Evolutionary conservation across 2,329 filamentous ascomycete species (phyloP), one percentile per base, ranked within the genome.

Genomic region (Epichloe typhina): DNA sequence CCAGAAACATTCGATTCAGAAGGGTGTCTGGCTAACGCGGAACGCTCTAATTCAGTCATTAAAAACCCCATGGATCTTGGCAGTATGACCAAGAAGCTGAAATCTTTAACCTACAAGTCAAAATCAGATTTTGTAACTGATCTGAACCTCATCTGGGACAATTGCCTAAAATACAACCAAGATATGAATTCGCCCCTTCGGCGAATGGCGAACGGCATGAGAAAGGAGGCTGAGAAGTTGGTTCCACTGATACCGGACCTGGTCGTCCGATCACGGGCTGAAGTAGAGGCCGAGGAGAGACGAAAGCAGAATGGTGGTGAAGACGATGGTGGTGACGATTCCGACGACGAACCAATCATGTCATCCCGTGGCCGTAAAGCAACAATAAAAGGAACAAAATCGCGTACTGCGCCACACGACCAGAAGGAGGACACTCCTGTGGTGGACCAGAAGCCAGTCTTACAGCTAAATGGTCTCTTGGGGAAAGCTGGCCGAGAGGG

Each of bases 21-120:
- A 33, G 12, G 15, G 17, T 26, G 13, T 13, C 33, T 39, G 42
- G 46, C 9, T 45, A 53, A 23, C 49, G 46, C 35, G 50, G 47
- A 51, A 5, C 3, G 36, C 7, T 12, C 38, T 8, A n/a, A 60
- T 64, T 49, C 62, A 89, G 84, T 88, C 57, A 96, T 97, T 69
- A 96, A 94, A 69, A 85, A 90, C 45, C 93, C 93, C 2, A 98
- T 98, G 93, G 93, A 98, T 65, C 82, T 98, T 52, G 93, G 93
- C 38, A 84, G 83, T 46, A 97, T 98, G 89, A 95, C 94, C 55
- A 98, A 98, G 72, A 98, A 97, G 71, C 80, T 98, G 50, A 91
- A 91, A 64, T 76, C 77, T 9, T 69, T 88, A 37, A 76, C 77
- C 38, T 93, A 88, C 69, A 90, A 88, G 64, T 90, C 86, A 45